Base-by-base conservation (phyloP, 768 basidiomycete species). In the Crassisporium funariophilum region DNA sequence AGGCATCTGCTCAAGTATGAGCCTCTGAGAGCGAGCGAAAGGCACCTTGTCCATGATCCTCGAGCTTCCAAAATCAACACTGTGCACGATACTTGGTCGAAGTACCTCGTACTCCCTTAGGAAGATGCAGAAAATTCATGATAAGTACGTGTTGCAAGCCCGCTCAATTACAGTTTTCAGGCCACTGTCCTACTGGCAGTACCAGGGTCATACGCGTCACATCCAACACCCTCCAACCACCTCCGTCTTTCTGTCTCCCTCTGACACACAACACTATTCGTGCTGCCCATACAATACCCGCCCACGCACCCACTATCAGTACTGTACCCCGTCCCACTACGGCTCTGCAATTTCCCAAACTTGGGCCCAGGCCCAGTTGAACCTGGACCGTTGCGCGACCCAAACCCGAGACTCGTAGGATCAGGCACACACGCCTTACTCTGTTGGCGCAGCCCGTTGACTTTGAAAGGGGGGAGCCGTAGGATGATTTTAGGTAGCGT, bases 401-500 rank as follows among this genome's bases (percentile, higher is more conserved):
- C 2, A 33, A 49, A 36, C 23, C 11, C 22, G 8, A 48, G 43
- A 8, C 29, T 45, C 11, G 27, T 41, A 27, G 54, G 50, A 39
- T 51, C 50, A 1, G 43, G 35, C 13, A 51, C 24, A 27, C 49
- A 55, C 22, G 5, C 35, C 27, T 31, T 23, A 10, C n/a, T n/a
- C n/a, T n/a, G n/a, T n/a, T n/a, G n/a, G n/a, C n/a, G n/a, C n/a
- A n/a, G n/a, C n/a, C n/a, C n/a, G n/a, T n/a, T n/a, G n/a, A n/a
- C 19, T 19, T 43, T 29, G 15, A 9, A 17, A 6, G 15, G n/a
- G 20, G 58, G 40, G 31, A 53, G 27, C n/a, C 53, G 46, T 11
- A 53, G 49, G 3, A 27, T 39, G 15, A 56, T 43, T 11, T 42
- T 38, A 10, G 58, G 58, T 5, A 59, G 49, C 5, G 58, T 56